These are phyloP conservation scores for Nicotiana noctiflora DNA, from an alignment of 257 asterid species.

Conservation along the genomic window DNA sequence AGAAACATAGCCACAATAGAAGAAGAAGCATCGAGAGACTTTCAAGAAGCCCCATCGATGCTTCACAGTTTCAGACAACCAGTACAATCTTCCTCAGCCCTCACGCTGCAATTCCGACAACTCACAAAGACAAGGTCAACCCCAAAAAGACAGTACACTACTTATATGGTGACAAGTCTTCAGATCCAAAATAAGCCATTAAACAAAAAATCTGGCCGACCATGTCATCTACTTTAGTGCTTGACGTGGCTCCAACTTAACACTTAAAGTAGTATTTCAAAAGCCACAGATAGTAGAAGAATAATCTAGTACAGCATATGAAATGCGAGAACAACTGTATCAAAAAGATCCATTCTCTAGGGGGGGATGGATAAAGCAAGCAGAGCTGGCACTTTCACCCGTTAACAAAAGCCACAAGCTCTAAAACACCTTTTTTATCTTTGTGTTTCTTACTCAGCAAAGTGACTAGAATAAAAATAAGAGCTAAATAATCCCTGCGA, in stretches of 20 bases:
- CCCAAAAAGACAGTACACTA: not conserved
- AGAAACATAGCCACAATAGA: conserved; percentile 22
- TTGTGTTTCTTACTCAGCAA: not conserved
- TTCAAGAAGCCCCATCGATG: conserved; percentile 40
- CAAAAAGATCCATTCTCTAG: not conserved
- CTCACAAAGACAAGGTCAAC: not conserved
- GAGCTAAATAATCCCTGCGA: not conserved
- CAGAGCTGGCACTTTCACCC: not conserved
- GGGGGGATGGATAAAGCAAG: not conserved
- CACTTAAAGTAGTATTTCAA: not conserved
- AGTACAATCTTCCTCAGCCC: not conserved
- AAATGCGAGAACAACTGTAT: not conserved
- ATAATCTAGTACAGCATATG: not conserved
- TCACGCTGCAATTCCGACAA: not conserved
- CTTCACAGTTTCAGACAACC: conserved; percentile 12
- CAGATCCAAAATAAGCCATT: not conserved
- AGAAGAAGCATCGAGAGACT: conserved; percentile 28
- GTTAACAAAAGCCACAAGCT: not conserved
- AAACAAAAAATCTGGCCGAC: not conserved
- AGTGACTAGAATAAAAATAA: not conserved
- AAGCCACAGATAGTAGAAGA: not conserved
- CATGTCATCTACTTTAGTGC: not conserved
- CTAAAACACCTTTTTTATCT: not conserved
- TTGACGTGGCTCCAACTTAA: not conserved
- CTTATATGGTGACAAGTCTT: not conserved